These are phyloP conservation scores for Curvularia sp. DNA, from an alignment of 2,329 filamentous ascomycete species.

Conservation along the genomic window DNA sequence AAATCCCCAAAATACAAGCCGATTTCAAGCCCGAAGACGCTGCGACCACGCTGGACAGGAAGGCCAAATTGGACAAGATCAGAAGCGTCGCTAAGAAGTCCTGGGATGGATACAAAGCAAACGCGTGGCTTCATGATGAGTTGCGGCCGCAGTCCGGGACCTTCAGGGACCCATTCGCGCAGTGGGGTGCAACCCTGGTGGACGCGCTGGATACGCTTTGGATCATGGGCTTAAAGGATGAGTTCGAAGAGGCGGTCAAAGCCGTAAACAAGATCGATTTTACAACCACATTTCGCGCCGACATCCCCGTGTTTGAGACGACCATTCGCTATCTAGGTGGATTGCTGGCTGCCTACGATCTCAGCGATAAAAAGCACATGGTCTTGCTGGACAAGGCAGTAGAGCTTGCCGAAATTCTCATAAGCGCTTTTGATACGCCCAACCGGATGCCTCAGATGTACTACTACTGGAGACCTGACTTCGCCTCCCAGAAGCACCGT, in stretches of 20 bases:
- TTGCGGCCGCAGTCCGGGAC: slow-evolving; percentile 73
- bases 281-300: slow-evolving; percentile 57
- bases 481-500: slow-evolving; percentile 48
- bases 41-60: slow-evolving; percentile 61
- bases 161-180: slow-evolving; percentile 82
- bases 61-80: slow-evolving; percentile 70
- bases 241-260: slow-evolving; percentile 69
- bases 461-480: slow-evolving; percentile 62
- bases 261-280: slow-evolving; percentile 69
- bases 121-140: slow-evolving; percentile 89
- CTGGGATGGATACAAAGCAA: slow-evolving; percentile 81
- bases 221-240: slow-evolving; percentile 72
- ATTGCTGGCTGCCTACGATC: slow-evolving; percentile 72
- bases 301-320: slow-evolving; percentile 74
- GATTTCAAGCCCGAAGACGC: slow-evolving; percentile 70
- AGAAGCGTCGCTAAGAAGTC: slow-evolving; percentile 77
- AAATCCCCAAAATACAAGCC: slow-evolving; percentile 79
- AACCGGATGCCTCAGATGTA: slow-evolving; percentile 70
- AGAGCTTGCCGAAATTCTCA: slow-evolving; percentile 69
- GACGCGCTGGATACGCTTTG: slow-evolving; percentile 76
- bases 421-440: slow-evolving; percentile 72
- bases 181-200: slow-evolving; percentile 87
- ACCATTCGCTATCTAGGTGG: slow-evolving; percentile 76
- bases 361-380: slow-evolving; percentile 62
- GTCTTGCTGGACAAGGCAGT: slow-evolving; percentile 67